Conservation (phyloP, 345 rosid genomes). For the Populus alba region DNA sequence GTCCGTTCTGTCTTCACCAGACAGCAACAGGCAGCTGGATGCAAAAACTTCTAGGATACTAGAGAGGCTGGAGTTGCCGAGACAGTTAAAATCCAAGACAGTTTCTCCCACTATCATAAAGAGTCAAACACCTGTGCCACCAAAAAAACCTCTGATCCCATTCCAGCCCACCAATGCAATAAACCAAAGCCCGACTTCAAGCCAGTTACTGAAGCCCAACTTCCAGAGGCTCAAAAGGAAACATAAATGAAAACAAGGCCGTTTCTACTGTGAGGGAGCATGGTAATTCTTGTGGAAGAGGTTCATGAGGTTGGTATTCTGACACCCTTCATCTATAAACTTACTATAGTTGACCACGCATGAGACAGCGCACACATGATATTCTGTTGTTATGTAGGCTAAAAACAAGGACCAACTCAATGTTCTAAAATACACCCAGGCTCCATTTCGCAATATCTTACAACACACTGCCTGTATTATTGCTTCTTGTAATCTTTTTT, state of each 20-base stretch:
- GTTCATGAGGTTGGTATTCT: slow-evolving; percentile 1
- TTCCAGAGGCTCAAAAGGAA: slow-evolving; percentile 71
- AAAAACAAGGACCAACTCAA: not conserved
- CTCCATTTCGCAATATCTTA: not conserved
- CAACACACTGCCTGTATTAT: not conserved
- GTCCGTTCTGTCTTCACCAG: slow-evolving; percentile 38
- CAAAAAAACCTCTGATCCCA: slow-evolving; percentile 54
- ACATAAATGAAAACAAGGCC: slow-evolving; percentile 26
- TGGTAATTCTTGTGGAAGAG: not conserved
- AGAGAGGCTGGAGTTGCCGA: slow-evolving; percentile 81
- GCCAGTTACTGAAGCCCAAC: slow-evolving; percentile 71
- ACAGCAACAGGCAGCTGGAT: slow-evolving; percentile 49
- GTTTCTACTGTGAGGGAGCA: not conserved
- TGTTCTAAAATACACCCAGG: not conserved
- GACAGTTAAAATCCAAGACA: slow-evolving; percentile 48
- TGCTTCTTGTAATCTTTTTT: not conserved
- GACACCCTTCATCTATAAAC: not conserved
- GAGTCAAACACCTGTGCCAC: slow-evolving; percentile 28
- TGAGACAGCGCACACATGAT: no score
- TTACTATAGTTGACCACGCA: not conserved
- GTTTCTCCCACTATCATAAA: slow-evolving; percentile 42
- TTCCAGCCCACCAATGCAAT: slow-evolving; percentile 43
- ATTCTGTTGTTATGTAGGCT: not conserved
- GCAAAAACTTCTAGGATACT: slow-evolving; percentile 66
- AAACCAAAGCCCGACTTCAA: slow-evolving; percentile 41